These are phyloP conservation scores for Colletotrichum shisoi DNA, from an alignment of 2,329 filamentous ascomycete species.

Conservation along the genomic window DNA sequence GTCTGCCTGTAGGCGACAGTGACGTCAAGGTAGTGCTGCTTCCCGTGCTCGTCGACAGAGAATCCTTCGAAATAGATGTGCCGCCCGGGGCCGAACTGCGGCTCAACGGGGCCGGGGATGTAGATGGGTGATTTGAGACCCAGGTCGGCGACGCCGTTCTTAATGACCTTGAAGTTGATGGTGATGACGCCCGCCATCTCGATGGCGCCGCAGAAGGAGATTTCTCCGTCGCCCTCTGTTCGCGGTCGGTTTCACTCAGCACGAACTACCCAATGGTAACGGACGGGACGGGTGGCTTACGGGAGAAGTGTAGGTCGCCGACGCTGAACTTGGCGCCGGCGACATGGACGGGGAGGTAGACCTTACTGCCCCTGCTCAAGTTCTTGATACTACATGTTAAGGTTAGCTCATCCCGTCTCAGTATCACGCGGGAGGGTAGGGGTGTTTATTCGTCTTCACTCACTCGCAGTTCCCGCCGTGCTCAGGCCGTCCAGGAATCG, in stretches of 20 bases:
- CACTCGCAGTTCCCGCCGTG: slow-evolving; percentile 87
- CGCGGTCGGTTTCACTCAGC: slow-evolving; percentile 4
- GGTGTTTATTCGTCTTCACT: slow-evolving; percentile 28
- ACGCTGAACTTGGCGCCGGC: slow-evolving; percentile 88
- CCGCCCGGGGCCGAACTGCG: slow-evolving; percentile 82
- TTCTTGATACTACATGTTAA: slow-evolving; percentile 71
- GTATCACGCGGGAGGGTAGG: not conserved
- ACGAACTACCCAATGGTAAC: not conserved
- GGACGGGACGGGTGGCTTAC: slow-evolving; percentile 46
- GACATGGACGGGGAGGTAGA: slow-evolving; percentile 89
- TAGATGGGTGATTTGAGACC: slow-evolving; percentile 86
- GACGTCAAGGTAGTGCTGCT: slow-evolving; percentile 88
- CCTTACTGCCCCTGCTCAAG: slow-evolving; percentile 77
- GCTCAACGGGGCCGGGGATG: slow-evolving; percentile 85
- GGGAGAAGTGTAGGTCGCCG: slow-evolving; percentile 85
- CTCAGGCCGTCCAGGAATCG: slow-evolving; percentile 83
- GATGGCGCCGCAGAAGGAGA: slow-evolving; percentile 87
- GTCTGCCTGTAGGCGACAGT: slow-evolving; percentile 88
- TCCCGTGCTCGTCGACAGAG: slow-evolving; percentile 84
- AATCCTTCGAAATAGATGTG: slow-evolving; percentile 91
- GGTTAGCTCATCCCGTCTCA: slow-evolving; percentile 28
- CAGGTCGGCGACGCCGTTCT: slow-evolving; percentile 76
- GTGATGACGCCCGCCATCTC: slow-evolving; percentile 95
- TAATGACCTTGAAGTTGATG: slow-evolving; percentile 88
- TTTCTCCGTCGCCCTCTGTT: slow-evolving; percentile 83